Evolutionary conservation across 148 eudicot genomes (phyloP), one percentile per base, ranked within the genome.

Genomic region (Dysphania ambrosioides): DNA sequence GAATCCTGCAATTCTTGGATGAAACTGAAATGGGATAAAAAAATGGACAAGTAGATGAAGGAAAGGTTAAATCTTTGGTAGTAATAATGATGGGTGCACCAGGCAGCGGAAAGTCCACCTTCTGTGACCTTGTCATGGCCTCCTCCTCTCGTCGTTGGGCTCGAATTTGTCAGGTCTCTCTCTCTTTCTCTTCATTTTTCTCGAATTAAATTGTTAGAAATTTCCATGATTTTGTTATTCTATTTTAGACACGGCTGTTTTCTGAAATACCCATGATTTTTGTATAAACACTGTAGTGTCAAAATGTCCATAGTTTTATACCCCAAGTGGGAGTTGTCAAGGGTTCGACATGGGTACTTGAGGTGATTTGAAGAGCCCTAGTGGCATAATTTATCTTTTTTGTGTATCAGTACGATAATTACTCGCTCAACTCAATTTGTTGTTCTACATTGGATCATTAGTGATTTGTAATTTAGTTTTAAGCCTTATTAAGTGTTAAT

Each of bases 21-120:
- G 16, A 47, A 41, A 59, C 21, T 60, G 62, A 29, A 16, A 40
- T 16, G 56, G 31, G 70, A 5, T 38, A 6, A 69, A 66, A 16
- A 49, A 42, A 80, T 41, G 84, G 72, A 73, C 85, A 68, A 61
- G 75, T 75, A 49, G 68, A 67, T 41, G 72, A 56, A 38, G 47
- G 49, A 68, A 79, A 66, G 57, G 81, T 66, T 31, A 87, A 87
- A 59, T 19, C 66, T 9, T 61, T 94, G 26, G 72, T 92, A 66
- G 91, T 95, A 68, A 65, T 95, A 31, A 71, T 95, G 78, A 83
- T 92, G 76, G 98, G 98, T 57, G 83, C 89, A 60, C 98, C 98
- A 0, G 98, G 97, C 21, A 92, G 98, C 77, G 98, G 98, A 69
- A 95, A 95, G 83, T 95, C 98, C 57, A 92, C 98, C 58, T 95